Base-by-base conservation (phyloP, 805 yeast species). In the Teunomyces gatunensis region DNA sequence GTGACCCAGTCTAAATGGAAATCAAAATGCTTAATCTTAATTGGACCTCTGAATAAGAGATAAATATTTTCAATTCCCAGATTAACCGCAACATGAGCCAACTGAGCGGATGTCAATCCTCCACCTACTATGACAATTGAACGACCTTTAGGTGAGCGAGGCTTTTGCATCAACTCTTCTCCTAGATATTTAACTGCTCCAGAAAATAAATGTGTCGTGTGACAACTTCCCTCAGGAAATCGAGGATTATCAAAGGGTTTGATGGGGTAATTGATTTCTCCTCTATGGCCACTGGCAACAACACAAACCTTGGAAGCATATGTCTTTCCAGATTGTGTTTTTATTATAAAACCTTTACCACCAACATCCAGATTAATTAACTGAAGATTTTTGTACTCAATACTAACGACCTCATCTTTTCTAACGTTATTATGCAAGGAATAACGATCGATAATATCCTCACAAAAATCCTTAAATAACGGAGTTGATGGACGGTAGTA, bases 1-100 rank as follows among this genome's bases (percentile, higher is more conserved):
- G 78, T 71, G 13, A 74, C 78, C 79, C 79, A 75, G 47, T 74
- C 78, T 41, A 74, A 58, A 49, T 73, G 77, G 51, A 74, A 74
- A 48, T 74, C 79, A 58, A 75, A 75, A 50, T 74, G 78, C 54
- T 75, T 74, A 42, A 74, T 64, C 47, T 71, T 74, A 29, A 73
- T 47, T 3, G 61, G 57, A 0, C 75, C 71, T 35, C 79, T 55
- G 10, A 71, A 52, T 10, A 74, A 45, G 5, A 71, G 59, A 35
- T 65, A 61, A 1, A 72, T 69, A 18, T 63, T 60, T 10, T 53
- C 47, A 10, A 71, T 57, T 1, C 73, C 73, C 6, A 52, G 43
- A 7, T 50, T 52, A 6, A 69, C 55, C 3, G 71, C 68, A 13
- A 67, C 66, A 51, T 73, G 71, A 1, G 75, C 74, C 9, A 75